Evolutionary conservation across 495 filamentous ascomycete genomes (phyloP).

Genomic region (Corynascus novoguineensis): DNA sequence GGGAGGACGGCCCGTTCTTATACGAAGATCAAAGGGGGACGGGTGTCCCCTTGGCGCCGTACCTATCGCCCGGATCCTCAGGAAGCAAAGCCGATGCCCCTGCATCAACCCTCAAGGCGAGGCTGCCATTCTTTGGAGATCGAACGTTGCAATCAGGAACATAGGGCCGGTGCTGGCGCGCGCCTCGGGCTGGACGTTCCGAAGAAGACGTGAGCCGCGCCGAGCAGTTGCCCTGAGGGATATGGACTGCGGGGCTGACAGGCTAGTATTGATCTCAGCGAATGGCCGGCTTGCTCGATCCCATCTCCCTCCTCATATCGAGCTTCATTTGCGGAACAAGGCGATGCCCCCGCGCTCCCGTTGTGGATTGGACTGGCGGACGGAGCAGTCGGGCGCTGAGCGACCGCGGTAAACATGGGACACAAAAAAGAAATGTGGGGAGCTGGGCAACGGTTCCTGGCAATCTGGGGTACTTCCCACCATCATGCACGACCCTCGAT

Average conservation of each 20-base stretch:
- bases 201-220: slow-evolving; percentile 33
- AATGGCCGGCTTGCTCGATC: slow-evolving; percentile 28
- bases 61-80: neutral
- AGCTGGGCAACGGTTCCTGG: slow-evolving; percentile 17
- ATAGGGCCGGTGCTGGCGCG: slow-evolving; percentile 40
- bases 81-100: slow-evolving; percentile 1
- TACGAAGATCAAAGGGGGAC: slow-evolving; percentile 30
- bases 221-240: slow-evolving; percentile 31
- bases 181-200: slow-evolving; percentile 42
- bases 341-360: slow-evolving; percentile 23
- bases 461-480: slow-evolving; percentile 29
- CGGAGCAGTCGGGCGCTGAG: slow-evolving; percentile 8
- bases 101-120: neutral
- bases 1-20: slow-evolving; percentile 32
- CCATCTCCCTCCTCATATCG: slow-evolving; percentile 33
- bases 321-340: slow-evolving; percentile 36
- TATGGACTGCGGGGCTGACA: slow-evolving; percentile 37
- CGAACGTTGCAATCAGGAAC: slow-evolving; percentile 43
- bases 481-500: slow-evolving; percentile 23
- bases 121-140: neutral
- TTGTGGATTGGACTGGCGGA: slow-evolving; percentile 22
- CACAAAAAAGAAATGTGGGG: slow-evolving; percentile 35
- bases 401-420: slow-evolving; percentile 5
- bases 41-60: neutral
- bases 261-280: slow-evolving; percentile 33